phyloP scores from a whole-genome alignment of 2,329 filamentous ascomycete genomes.

The Didymella glomerata region DNA sequence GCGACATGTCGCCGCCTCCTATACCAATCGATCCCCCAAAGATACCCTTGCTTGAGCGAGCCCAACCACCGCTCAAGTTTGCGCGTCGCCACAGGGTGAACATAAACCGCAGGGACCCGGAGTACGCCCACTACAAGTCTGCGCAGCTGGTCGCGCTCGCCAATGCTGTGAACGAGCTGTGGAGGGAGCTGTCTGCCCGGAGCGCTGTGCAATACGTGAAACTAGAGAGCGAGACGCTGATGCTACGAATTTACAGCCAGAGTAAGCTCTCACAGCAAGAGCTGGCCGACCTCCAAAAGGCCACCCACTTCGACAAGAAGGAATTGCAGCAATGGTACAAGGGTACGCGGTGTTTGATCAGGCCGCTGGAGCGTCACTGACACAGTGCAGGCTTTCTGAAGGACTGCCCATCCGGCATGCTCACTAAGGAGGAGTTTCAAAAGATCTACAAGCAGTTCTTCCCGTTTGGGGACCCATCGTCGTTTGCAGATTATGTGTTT shows the following conservation, averaged over 20 bases:
- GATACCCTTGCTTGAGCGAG: constrained; percentile 35
- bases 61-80: constrained; percentile 42
- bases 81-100: constrained; percentile 38
- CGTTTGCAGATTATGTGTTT: constrained; percentile 98
- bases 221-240: constrained; percentile 46
- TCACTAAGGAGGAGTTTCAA: constrained; percentile 98
- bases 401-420: constrained; percentile 95
- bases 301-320: constrained; percentile 99
- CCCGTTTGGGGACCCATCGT: constrained; percentile 95
- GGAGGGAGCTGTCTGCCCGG: constrained; percentile 36
- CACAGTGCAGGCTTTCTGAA: constrained; percentile 82
- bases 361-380: constrained; percentile 27
- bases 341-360: constrained; percentile 65
- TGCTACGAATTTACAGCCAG: constrained; percentile 69
- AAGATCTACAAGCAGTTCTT: constrained; percentile 99
- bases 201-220: constrained; percentile 33
- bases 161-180: constrained; percentile 35
- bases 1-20: constrained; percentile 18
- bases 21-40: constrained; percentile 29
- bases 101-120: constrained; percentile 34
- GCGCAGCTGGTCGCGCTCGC: constrained; percentile 36
- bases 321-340: constrained; percentile 99
- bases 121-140: constrained; percentile 39
- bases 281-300: constrained; percentile 92
- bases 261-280: constrained; percentile 98